A percentile compares a stretch with the other conserved stretches of the same genome.
These are phyloP conservation scores for Globisporangium polare DNA, from an alignment of 352 stramenopile species.

Conservation along the genomic window DNA sequence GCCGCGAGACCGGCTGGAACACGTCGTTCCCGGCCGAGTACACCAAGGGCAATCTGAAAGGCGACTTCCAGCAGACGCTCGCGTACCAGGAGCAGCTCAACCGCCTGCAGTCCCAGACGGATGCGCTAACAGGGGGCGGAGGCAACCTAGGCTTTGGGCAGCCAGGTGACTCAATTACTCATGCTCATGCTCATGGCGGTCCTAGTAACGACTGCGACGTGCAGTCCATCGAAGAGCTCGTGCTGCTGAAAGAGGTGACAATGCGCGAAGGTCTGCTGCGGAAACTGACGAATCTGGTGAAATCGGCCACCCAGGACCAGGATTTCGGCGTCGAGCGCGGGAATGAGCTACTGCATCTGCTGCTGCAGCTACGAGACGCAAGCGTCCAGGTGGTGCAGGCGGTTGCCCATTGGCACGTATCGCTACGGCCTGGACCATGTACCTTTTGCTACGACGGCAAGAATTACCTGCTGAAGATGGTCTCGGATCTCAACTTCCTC, in stretches of 20 bases:
- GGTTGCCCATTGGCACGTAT: slow-evolving; percentile 52
- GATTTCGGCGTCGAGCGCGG: slow-evolving; percentile 39
- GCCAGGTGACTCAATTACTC: too few species aligned
- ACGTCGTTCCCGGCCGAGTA: slow-evolving; percentile 73
- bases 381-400: slow-evolving; percentile 51
- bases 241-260: slow-evolving; percentile 51
- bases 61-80: slow-evolving; percentile 51
- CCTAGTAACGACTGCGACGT: background rate
- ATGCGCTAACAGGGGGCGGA: slow-evolving; percentile 11
- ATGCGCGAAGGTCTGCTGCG: slow-evolving; percentile 57
- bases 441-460: slow-evolving; percentile 48
- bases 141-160: background rate
- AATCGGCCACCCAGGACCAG: slow-evolving; percentile 17
- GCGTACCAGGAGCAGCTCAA: slow-evolving; percentile 53
- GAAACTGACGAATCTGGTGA: slow-evolving; percentile 40
- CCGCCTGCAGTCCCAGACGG: slow-evolving; percentile 17
- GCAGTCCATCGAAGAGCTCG: slow-evolving; percentile 28
- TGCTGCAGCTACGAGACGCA: slow-evolving; percentile 59
- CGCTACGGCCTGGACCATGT: slow-evolving; percentile 16
- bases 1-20: slow-evolving; percentile 66
- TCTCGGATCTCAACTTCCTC: slow-evolving; percentile 77
- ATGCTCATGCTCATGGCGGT: background rate
- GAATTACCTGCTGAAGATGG: slow-evolving; percentile 75
- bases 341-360: slow-evolving; percentile 54
- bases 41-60: slow-evolving; percentile 23